Conservation (phyloP, 345 rosid genomes). For the Melaleuca quinquenervia region DNA sequence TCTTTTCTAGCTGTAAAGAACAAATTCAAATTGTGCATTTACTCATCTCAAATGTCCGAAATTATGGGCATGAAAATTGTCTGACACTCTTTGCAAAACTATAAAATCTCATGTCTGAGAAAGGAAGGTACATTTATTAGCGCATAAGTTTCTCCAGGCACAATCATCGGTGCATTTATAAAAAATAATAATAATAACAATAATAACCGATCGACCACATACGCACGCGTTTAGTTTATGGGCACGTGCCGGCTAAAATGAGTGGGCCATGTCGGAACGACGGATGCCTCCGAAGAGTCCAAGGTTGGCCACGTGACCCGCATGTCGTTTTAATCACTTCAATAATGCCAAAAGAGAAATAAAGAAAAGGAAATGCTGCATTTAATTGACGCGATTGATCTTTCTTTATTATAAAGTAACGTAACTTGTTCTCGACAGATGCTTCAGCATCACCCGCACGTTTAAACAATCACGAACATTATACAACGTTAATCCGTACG, state of each 20-base stretch:
- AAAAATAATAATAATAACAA: neutral
- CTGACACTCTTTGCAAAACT: fast-evolving
- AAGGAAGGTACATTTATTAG: neutral
- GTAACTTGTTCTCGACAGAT: neutral
- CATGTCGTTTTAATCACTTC: neutral
- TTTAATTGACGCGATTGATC: neutral
- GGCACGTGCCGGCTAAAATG: neutral
- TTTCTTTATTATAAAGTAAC: neutral
- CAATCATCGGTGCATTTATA: neutral
- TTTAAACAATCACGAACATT: neutral
- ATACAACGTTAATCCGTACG: neutral
- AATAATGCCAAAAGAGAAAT: neutral
- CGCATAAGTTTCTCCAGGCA: neutral
- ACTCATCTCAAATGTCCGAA: neutral
- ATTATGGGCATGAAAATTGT: neutral
- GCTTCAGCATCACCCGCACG: neutral
- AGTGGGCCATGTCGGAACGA: neutral
- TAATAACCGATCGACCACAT: neutral
- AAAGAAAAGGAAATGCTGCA: neutral
- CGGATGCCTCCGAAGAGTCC: neutral
- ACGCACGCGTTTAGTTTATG: too few species aligned
- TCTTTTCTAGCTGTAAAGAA: neutral
- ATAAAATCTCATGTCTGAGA: neutral
- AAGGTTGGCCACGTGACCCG: neutral
- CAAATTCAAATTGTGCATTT: neutral